Conservation (phyloP, 2,329 filamentous ascomycete genomes). For the Penicillium verrucosum region DNA sequence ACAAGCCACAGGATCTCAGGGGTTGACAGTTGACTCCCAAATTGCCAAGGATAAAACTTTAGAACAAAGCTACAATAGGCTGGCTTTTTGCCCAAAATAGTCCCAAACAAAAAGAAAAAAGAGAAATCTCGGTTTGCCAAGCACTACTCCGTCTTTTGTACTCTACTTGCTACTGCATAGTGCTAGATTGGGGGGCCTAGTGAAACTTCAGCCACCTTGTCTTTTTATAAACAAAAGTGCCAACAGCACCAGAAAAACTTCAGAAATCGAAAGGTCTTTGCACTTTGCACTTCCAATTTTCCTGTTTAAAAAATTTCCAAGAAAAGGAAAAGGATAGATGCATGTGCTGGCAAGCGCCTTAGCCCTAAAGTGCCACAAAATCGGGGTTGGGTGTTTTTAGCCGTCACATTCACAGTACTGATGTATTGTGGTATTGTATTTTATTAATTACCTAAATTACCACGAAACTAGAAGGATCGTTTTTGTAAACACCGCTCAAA, state of each 20-base stretch:
- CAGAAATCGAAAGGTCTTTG: neutral
- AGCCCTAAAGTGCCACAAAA: neutral
- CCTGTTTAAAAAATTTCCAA: neutral
- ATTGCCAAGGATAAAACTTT: neutral
- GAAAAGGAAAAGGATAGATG: neutral
- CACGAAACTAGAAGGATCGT: too few species aligned
- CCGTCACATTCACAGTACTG: neutral
- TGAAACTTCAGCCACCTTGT: neutral
- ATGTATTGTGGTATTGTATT: neutral
- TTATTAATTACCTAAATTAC: neutral
- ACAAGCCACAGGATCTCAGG: neutral
- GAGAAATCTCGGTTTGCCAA: neutral
- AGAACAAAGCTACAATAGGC: neutral
- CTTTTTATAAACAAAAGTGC: neutral
- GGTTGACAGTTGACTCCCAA: neutral
- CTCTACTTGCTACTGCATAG: neutral
- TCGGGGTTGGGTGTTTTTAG: neutral
- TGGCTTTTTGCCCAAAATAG: neutral
- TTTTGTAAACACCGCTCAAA: neutral
- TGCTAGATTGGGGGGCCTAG: neutral
- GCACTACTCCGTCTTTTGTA: neutral
- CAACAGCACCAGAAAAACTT: neutral
- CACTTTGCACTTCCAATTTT: neutral
- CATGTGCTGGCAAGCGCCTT: constrained; percentile 18
- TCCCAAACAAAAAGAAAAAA: neutral